Evolutionary conservation across 108 stramenopile species (phyloP), one percentile per base, ranked within the genome.

Genomic region (Fistulifera solaris): DNA sequence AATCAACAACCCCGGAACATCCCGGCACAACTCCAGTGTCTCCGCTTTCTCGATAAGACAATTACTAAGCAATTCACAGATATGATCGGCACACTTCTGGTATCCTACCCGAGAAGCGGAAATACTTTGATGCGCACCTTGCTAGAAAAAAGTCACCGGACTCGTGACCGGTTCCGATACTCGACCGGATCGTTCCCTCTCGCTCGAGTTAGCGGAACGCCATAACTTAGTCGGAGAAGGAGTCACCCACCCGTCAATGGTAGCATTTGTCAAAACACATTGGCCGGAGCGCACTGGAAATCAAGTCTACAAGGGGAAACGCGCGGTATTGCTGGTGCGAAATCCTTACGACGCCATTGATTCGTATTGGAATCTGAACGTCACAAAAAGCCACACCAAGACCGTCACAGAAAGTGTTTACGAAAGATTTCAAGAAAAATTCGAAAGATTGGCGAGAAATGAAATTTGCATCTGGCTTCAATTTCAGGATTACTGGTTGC

Each of bases 341-440:
- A 98, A 97, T 70, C 98, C 98, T 2, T 98, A 80, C 58, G 98
- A 98, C 86, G 92, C 94, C 41, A 95, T 97, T 58, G 92, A 95
- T 60, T 62, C 66, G n/a, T 95, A 90, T 55, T 89, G 84, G 84
- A 94, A 98, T 75, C 68, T 98, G 73, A 76, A 75, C 39, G 68
- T 89, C 24, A 98, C 98, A 16, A 94, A 96, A 69, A 94, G 91
- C 14, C 98, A 98, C 52, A 89, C 93, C 18, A 51, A 81, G 52
- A 83, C 86, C 22, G 76, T 91, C 31, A 72, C 71, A 0, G 83
- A 89, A 44, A 66, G 73, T 14, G 72, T 88, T 21, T 90, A 88
- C 44, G 44, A 68, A 19, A 50, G 66, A 23, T 82, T 73, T 58
- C 54, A 46, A 5, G 72, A 74, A 8, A 75, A 82, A 39, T 94